Base-by-base conservation (phyloP, 2,329 filamentous ascomycete species). In the Apiospora rasikravindrae region DNA sequence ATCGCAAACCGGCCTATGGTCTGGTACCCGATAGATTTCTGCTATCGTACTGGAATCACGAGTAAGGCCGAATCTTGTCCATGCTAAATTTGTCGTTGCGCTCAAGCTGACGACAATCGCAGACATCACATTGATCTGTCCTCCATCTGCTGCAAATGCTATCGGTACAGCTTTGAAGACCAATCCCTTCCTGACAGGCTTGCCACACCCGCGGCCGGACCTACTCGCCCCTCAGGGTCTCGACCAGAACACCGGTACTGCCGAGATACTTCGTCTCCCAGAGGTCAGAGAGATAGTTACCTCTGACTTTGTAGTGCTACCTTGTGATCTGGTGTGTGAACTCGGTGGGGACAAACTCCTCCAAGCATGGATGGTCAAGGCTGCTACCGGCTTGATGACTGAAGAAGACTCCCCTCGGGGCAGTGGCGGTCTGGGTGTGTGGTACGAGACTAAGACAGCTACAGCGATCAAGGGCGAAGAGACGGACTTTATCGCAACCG, bases 281-380 rank as follows among this genome's bases (percentile, higher is more conserved):
- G 93, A 98, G 80, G 90, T 98, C 64, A 91, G 93, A 79, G 86
- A 87, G n/a, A 87, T 91, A 10, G 90, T 99, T 77, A 94, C 90
- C 70, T 90, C 91, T 16, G 94, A 99, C 82, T 98, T 99, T 79
- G 85, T 98, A 37, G 90, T 98, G 3, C 86, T 99, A 4, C 96
- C 96, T 0, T 99, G 96, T 82, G 96, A 99, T 81, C 86, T 99
- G 8, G 91, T 99, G 51, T 98, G 95, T 80, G 95, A 98, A 79
- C 85, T 98, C 22, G 92, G 93, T 2, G 95, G 95, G 16, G 93
- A 95, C 77, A 90, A 92, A 74, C 86, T 98, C 29, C 84, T 97
- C 2, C 94, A 98, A 81, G 91, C 95, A 73, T 99, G 96, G 95
- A 95, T 98, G 92, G 90, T 95, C 42, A 91, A 93, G 76, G 90